phyloP scores from a whole-genome alignment of 768 basidiomycete species.

The Galerina marginata region DNA sequence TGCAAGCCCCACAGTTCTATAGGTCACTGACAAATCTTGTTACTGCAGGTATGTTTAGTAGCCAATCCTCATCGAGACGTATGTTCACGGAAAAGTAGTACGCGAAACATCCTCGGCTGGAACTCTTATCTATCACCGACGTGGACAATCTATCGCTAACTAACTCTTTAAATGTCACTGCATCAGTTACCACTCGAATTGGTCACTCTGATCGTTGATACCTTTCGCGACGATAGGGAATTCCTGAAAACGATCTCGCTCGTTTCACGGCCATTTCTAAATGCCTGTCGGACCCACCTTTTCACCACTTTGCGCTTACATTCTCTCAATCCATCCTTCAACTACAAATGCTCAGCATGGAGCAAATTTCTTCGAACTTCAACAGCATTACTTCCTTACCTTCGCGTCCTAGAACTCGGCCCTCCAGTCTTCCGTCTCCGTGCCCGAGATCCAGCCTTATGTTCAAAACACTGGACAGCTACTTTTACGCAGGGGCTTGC shows the following conservation, averaged over 20 bases:
- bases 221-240: conserved; percentile 3
- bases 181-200: conserved; percentile 13
- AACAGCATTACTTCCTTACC: conserved; percentile 9
- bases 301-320: conserved; percentile 19
- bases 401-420: conserved; percentile 17
- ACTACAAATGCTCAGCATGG: conserved; percentile 18
- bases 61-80: no score
- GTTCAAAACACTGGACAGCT: conserved; percentile 9
- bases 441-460: background rate
- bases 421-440: conserved; percentile 18
- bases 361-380: conserved; percentile 2
- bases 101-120: background rate
- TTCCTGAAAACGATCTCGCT: conserved; percentile 11
- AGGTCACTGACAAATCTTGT: no score
- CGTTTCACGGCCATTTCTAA: conserved; percentile 16
- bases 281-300: conserved; percentile 17
- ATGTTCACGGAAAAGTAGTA: no score
- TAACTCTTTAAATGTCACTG: conserved; percentile 5
- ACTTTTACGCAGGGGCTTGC: conserved; percentile 1
- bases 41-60: no score
- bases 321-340: conserved; percentile 16
- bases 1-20: no score
- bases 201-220: conserved; percentile 12
- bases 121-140: background rate
- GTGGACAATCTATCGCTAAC: background rate